Evolutionary conservation across 1,139 yeast species (phyloP).

Genomic region (Yarrowia galli): DNA sequence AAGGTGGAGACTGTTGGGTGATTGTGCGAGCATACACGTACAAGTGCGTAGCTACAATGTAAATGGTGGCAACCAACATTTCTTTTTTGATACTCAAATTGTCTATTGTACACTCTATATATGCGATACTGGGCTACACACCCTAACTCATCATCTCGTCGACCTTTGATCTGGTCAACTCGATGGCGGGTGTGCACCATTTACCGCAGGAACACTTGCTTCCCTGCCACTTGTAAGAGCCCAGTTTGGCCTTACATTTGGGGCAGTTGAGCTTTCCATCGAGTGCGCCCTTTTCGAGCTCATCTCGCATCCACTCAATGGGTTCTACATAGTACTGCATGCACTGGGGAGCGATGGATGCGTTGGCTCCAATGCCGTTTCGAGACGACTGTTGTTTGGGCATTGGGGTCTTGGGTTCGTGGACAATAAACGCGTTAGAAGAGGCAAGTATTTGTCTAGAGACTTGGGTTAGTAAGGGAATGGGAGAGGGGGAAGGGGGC

Average conservation of each 20-base stretch:
- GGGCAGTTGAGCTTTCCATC: conserved; percentile 91
- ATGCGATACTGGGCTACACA: neutral
- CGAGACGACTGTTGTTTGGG: conserved; percentile 43
- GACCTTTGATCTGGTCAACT: conserved; percentile 78
- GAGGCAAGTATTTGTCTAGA: conserved; percentile 44
- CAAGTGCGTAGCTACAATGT: no score
- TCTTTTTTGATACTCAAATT: neutral
- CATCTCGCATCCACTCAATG: conserved; percentile 86
- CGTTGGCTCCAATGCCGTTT: conserved; percentile 50
- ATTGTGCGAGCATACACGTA: no score
- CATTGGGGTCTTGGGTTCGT: conserved; percentile 42
- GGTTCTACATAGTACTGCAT: conserved; percentile 92
- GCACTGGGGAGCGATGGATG: conserved; percentile 71
- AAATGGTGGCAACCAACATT: no score
- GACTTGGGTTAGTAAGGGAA: conserved; percentile 29
- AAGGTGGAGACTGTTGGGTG: no score
- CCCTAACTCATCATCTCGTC: conserved; percentile 59
- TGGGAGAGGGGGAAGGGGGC: neutral
- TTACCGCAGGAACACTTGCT: conserved; percentile 92
- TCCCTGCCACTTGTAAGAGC: conserved; percentile 96
- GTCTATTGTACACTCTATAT: conserved; percentile 21
- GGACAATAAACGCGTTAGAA: conserved; percentile 45
- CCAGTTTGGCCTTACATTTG: conserved; percentile 73
- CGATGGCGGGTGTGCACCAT: conserved; percentile 95
- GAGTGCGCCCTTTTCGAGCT: conserved; percentile 67